phyloP scores from a whole-genome alignment of 306 rosid species.

The Cucumis hystrix region DNA sequence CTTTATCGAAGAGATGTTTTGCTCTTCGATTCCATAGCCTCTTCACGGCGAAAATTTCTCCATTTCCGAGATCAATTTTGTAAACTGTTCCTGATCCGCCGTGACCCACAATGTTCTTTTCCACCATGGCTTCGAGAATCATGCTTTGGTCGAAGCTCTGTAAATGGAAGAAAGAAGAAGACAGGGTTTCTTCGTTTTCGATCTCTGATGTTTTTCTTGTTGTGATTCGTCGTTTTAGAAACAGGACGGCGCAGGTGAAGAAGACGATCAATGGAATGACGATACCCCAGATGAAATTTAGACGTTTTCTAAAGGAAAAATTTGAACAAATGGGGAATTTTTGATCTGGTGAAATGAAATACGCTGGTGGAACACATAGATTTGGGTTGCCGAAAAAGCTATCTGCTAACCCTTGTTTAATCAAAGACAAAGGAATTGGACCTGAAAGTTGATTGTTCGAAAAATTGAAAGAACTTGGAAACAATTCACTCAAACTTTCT shows the following conservation, averaged over 20 bases:
- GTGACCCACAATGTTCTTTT: constrained; percentile 77
- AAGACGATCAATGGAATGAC: constrained; percentile 43
- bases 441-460: constrained; percentile 76
- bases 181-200: constrained; percentile 47
- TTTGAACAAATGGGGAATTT: constrained; percentile 49
- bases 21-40: constrained; percentile 48
- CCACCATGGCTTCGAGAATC: constrained; percentile 58
- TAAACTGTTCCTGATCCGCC: constrained; percentile 92
- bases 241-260: constrained; percentile 44
- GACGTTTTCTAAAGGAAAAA: constrained; percentile 24
- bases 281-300: constrained; percentile 67
- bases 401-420: constrained; percentile 73
- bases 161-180: constrained; percentile 58
- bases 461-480: constrained; percentile 75
- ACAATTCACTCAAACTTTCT: constrained; percentile 53
- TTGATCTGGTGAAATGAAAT: constrained; percentile 33
- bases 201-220: constrained; percentile 27
- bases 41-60: constrained; percentile 73
- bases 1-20: constrained; percentile 47
- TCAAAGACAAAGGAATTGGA: constrained; percentile 57
- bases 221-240: constrained; percentile 46
- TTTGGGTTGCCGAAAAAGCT: constrained; percentile 80
- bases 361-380: constrained; percentile 43
- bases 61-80: constrained; percentile 55
- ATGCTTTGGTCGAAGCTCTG: constrained; percentile 48